Evolutionary conservation across 495 filamentous ascomycete genomes (phyloP).

Genomic region (Aspergillus biplanus): DNA sequence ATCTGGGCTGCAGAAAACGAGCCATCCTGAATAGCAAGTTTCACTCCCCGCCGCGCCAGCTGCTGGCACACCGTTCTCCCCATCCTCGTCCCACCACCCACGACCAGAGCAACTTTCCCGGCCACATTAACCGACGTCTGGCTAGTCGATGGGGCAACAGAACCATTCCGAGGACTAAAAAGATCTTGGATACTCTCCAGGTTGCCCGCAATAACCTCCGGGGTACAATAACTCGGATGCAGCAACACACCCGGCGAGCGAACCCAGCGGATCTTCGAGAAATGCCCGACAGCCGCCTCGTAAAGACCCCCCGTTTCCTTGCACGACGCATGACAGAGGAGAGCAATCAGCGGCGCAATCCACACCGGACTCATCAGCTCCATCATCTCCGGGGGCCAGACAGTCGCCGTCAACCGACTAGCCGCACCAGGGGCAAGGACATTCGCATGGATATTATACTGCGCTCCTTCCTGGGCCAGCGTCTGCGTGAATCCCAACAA

Average conservation of each 20-base stretch:
- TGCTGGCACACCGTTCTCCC: background rate
- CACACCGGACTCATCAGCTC: constrained; percentile 89
- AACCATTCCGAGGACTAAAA: constrained; percentile 66
- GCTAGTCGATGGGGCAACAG: constrained; percentile 67
- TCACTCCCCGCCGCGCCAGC: background rate
- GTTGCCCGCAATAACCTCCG: constrained; percentile 79
- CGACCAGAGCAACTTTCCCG: constrained; percentile 87
- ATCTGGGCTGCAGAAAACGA: constrained; percentile 84
- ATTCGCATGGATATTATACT: constrained; percentile 97
- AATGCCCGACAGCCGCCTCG: constrained; percentile 90
- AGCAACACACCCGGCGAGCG: constrained; percentile 86
- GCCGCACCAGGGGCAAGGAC: constrained; percentile 94
- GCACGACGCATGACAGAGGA: constrained; percentile 86
- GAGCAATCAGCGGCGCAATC: constrained; percentile 94
- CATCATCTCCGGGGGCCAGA: constrained; percentile 94
- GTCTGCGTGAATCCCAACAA: constrained; percentile 98
- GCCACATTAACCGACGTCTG: constrained; percentile 65
- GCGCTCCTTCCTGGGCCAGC: constrained; percentile 92
- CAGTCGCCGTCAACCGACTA: constrained; percentile 93
- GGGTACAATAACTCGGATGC: constrained; percentile 82
- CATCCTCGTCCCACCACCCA: constrained; percentile 77
- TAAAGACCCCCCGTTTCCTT: constrained; percentile 87
- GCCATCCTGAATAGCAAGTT: constrained; percentile 15
- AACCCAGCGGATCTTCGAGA: constrained; percentile 95
- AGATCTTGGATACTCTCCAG: background rate